Conservation (phyloP, 1,284 basidiomycete genomes). For the Apiotrichum siamense region DNA sequence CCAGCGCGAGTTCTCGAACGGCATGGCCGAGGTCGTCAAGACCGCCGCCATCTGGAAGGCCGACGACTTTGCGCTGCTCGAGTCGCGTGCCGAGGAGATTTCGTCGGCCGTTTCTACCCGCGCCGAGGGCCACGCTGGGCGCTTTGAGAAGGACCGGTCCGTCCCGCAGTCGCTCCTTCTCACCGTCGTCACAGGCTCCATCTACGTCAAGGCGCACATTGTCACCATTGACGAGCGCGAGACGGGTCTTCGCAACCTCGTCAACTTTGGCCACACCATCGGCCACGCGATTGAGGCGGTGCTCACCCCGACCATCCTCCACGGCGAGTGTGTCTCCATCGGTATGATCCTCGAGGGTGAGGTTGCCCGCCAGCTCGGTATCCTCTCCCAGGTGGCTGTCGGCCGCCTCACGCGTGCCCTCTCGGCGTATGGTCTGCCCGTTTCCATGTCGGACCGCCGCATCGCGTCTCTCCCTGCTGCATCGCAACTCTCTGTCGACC, state of each 20-base stretch:
- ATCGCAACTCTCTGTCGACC: constrained; percentile 67
- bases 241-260: constrained; percentile 88
- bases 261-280: constrained; percentile 95
- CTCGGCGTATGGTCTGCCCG: constrained; percentile 79
- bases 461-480: constrained; percentile 66
- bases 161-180: constrained; percentile 61
- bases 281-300: constrained; percentile 95
- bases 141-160: constrained; percentile 62
- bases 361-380: constrained; percentile 76
- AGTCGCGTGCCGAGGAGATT: constrained; percentile 75
- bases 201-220: constrained; percentile 88
- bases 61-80: constrained; percentile 73
- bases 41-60: constrained; percentile 96
- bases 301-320: constrained; percentile 80
- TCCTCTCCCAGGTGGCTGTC: constrained; percentile 79
- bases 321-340: constrained; percentile 87
- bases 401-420: constrained; percentile 77
- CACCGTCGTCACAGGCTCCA: constrained; percentile 76
- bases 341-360: constrained; percentile 94
- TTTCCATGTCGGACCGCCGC: constrained; percentile 68
- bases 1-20: constrained; percentile 88
- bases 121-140: constrained; percentile 56
- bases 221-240: constrained; percentile 93
- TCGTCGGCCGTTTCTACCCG: constrained; percentile 65
- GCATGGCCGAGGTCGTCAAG: constrained; percentile 96